Evolutionary conservation across 2,329 filamentous ascomycete species (phyloP).

Genomic region (Epichloe amarillans): DNA sequence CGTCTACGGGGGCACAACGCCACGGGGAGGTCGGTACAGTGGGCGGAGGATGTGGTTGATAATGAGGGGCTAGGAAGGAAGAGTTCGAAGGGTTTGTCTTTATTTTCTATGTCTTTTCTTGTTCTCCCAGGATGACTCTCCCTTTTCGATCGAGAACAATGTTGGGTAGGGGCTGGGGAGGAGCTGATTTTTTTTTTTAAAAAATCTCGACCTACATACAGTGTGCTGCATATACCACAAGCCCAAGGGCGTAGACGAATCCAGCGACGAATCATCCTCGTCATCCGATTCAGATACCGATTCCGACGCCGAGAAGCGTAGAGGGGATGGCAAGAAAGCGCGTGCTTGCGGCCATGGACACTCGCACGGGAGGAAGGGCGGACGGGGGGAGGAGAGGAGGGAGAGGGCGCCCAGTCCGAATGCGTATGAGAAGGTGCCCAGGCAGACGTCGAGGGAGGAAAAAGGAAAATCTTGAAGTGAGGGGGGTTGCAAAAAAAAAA

Average conservation of each 20-base stretch:
- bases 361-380: no score
- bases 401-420: constrained; percentile 55
- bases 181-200: neutral
- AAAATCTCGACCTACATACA: constrained; percentile 21
- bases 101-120: neutral
- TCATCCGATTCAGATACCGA: constrained; percentile 18
- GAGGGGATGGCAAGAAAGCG: constrained; percentile 11
- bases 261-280: constrained; percentile 51
- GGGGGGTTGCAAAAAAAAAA: no score
- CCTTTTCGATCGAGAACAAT: no score
- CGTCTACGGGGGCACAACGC: constrained; percentile 35
- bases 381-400: constrained; percentile 17
- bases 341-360: neutral
- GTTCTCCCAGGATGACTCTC: no score
- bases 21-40: constrained; percentile 57
- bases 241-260: constrained; percentile 69
- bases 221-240: constrained; percentile 99
- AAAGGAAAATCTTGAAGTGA: no score
- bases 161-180: neutral
- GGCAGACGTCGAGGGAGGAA: constrained; percentile 15
- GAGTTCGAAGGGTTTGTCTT: constrained; percentile 66
- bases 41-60: constrained; percentile 87
- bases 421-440: constrained; percentile 64
- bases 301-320: constrained; percentile 7
- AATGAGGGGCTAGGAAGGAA: constrained; percentile 93